phyloP scores from a whole-genome alignment of 192 early-diverging fungal species.

The Gamsiella multidivaricata region DNA sequence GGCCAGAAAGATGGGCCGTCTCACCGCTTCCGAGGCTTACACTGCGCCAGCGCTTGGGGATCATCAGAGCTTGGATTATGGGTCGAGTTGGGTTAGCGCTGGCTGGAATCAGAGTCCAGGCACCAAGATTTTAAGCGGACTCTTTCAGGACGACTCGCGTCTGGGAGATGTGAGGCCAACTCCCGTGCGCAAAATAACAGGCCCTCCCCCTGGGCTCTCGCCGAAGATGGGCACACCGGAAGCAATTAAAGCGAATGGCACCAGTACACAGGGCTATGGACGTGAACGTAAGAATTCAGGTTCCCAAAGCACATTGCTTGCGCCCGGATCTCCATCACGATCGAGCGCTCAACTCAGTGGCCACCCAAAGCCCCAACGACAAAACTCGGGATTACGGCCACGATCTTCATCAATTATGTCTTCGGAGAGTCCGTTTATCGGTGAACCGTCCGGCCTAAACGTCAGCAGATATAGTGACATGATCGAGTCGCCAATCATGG shows the following conservation, averaged over 20 bases:
- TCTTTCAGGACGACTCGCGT: constrained; percentile 36
- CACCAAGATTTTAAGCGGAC: constrained; percentile 24
- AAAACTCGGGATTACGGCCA: constrained; percentile 11
- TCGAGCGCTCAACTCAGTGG: not conserved
- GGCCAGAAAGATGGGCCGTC: not conserved
- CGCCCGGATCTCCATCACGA: constrained; percentile 11
- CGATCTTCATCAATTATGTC: constrained; percentile 19
- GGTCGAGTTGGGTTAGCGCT: constrained; percentile 33
- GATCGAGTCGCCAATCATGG: not conserved
- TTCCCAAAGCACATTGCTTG: not conserved
- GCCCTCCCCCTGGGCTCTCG: constrained; percentile 40
- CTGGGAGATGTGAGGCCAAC: not conserved
- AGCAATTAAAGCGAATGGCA: not conserved
- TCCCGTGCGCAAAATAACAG: constrained; percentile 18
- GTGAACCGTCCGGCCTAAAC: not conserved
- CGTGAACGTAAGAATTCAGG: constrained; percentile 17
- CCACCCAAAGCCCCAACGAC: not conserved
- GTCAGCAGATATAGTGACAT: not conserved
- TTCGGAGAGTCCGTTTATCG: constrained; percentile 3
- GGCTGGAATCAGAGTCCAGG: constrained; percentile 35
- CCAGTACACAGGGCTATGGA: constrained; percentile 12
- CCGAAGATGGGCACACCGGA: constrained; percentile 1
- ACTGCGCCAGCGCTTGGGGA: not conserved
- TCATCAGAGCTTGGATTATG: constrained; percentile 11
- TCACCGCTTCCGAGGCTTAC: not conserved